Base-by-base conservation (phyloP, 164 flowering plant genomes). In the Cinnamomum chago region DNA sequence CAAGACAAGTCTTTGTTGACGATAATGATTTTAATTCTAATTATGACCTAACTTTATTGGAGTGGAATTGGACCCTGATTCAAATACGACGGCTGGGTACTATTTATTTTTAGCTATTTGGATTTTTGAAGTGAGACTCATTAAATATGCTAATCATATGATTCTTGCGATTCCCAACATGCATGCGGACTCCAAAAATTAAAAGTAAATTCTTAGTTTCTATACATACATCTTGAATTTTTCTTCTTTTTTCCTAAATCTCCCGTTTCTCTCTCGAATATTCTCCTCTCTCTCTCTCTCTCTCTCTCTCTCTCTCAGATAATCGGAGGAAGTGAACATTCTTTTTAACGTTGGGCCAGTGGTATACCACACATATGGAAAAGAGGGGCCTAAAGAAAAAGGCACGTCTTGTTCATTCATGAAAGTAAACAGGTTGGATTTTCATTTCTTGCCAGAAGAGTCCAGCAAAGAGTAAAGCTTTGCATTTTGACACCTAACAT, bases 361-460 rank as follows among this genome's bases (percentile, higher is more conserved):
- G 66, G 20, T 13, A 55, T 14, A 55, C 60, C 51, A 55, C 47
- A 13, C 35, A 71, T 25, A 13, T 13, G 65, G 40, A 14, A 25
- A 24, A 58, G 47, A 58, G 65, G 50, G 25, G 67, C 67, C 30
- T 9, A 71, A n/a, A 55, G 73, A 30, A 55, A 71, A 55, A 58
- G 73, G 47, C 62, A 27, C 5, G 50, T 71, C 73, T 55, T 55
- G 65, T 71, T 58, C 73, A 71, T 28, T 58, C 73, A 58, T 71
- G 65, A 58, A 70, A 58, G 73, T 71, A 17, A 71, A 71, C 4
- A 24, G 27, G 65, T 58, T 55, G 65, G 24, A 24, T 71, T 71
- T 25, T 58, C 73, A 71, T 30, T 27, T 50, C 65, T 28, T 71
- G 73, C 24, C 73, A 58, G 73, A 70, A 24, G 28, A 17, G 50